Evolutionary conservation across 176 grass and related monocot genomes (phyloP).

Genomic region (Eragrostis nindensis): DNA sequence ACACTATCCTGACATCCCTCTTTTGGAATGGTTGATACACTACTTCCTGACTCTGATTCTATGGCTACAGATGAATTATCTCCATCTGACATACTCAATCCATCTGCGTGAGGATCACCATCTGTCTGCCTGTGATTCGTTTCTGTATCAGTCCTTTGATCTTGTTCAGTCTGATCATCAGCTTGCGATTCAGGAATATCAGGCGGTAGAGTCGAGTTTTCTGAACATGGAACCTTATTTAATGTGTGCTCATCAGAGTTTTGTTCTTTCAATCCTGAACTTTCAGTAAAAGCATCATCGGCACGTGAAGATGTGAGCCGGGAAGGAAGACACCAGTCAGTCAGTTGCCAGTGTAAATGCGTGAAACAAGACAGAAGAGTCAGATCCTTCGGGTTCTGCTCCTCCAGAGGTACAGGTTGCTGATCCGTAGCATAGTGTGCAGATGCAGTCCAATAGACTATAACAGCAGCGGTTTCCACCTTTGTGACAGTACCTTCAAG

Average conservation of each 20-base stretch:
- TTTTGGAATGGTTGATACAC: slow-evolving; percentile 53
- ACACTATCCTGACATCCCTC: slow-evolving; percentile 66
- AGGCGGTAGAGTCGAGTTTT: slow-evolving; percentile 24
- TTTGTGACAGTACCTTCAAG: slow-evolving; percentile 86
- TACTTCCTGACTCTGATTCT: slow-evolving; percentile 46
- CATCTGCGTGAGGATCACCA: slow-evolving; percentile 46
- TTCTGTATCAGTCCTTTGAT: slow-evolving; percentile 18
- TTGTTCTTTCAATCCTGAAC: slow-evolving; percentile 37
- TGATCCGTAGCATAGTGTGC: slow-evolving; percentile 67
- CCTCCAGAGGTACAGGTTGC: slow-evolving; percentile 58
- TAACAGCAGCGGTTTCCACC: slow-evolving; percentile 77
- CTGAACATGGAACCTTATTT: slow-evolving; percentile 19
- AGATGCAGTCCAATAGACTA: slow-evolving; percentile 90
- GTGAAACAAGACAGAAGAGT: slow-evolving; percentile 82
- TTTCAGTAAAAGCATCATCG: slow-evolving; percentile 29
- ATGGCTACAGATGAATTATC: slow-evolving; percentile 40
- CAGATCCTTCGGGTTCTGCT: slow-evolving; percentile 89
- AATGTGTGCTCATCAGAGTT: slow-evolving; percentile 38
- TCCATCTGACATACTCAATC: slow-evolving; percentile 44
- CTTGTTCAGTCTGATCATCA: slow-evolving; percentile 35
- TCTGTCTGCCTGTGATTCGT: slow-evolving; percentile 8
- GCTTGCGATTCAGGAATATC: slow-evolving; percentile 41
- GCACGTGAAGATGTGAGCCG: slow-evolving; percentile 32
- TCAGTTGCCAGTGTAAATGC: slow-evolving; percentile 83
- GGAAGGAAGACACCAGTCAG: slow-evolving; percentile 81